These are phyloP conservation scores for Yamadazyma mexicana DNA, from an alignment of 1,139 yeast species.

Conservation along the genomic window DNA sequence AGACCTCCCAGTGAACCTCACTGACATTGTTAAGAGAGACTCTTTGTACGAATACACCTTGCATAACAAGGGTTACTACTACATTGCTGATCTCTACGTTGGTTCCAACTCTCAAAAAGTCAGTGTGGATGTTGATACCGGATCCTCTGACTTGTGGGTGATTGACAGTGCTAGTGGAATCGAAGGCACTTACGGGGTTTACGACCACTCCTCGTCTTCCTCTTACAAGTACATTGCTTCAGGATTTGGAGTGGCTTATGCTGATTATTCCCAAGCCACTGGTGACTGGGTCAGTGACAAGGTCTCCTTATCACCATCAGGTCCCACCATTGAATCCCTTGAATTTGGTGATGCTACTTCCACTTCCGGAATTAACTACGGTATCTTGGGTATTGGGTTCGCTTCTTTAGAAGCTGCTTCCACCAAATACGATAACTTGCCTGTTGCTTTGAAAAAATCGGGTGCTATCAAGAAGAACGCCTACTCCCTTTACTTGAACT, in stretches of 20 bases:
- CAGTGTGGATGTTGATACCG: constrained; percentile 43
- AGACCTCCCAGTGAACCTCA: neutral
- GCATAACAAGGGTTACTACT: constrained; percentile 30
- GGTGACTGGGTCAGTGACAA: constrained; percentile 61
- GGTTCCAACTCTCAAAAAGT: constrained; percentile 35
- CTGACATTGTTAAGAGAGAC: constrained; percentile 2
- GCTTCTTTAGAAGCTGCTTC: constrained; percentile 10
- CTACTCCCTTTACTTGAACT: constrained; percentile 34
- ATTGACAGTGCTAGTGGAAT: constrained; percentile 12
- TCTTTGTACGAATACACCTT: constrained; percentile 4
- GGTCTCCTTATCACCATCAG: constrained; percentile 20
- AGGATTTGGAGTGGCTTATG: constrained; percentile 49
- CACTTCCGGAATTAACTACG: constrained; percentile 16
- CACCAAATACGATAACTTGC: constrained; percentile 25
- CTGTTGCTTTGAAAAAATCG: constrained; percentile 24
- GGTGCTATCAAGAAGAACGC: constrained; percentile 29
- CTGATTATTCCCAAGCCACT: constrained; percentile 57
- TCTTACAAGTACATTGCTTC: constrained; percentile 35
- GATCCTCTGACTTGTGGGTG: constrained; percentile 51
- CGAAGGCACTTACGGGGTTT: constrained; percentile 12
- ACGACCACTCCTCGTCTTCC: constrained; percentile 16
- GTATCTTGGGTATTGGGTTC: constrained; percentile 48
- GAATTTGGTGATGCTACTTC: constrained; percentile 11
- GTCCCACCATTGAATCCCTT: constrained; percentile 7
- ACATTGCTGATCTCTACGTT: constrained; percentile 41